phyloP scores from a whole-genome alignment of 2,329 filamentous ascomycete genomes.

The Monilinia polystroma region DNA sequence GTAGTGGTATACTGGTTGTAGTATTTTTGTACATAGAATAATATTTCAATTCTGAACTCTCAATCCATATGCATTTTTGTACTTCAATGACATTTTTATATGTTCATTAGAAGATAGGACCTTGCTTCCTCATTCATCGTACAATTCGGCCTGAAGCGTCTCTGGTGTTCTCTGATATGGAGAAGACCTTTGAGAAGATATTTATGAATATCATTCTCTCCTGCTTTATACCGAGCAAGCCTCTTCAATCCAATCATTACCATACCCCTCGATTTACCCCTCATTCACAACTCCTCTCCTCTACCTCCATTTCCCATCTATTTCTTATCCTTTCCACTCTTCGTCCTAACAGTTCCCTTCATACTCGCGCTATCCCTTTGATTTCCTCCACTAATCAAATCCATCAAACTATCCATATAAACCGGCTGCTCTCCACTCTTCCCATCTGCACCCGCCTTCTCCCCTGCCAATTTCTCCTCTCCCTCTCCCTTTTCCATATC shows the following conservation, averaged over 20 bases:
- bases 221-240: slow-evolving; percentile 2
- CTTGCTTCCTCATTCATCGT: slow-evolving; percentile 1
- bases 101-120: neutral
- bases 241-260: slow-evolving; percentile 10
- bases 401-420: slow-evolving; percentile 50
- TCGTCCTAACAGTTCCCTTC: slow-evolving; percentile 32
- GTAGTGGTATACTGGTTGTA: slow-evolving; percentile 19
- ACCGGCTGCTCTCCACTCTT: slow-evolving; percentile 40
- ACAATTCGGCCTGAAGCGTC: neutral
- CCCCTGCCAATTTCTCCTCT: slow-evolving; percentile 39
- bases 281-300: slow-evolving; percentile 37
- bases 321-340: slow-evolving; percentile 39
- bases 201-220: neutral
- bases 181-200: neutral
- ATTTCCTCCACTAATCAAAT: slow-evolving; percentile 51
- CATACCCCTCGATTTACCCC: slow-evolving; percentile 17
- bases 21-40: slow-evolving; percentile 39
- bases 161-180: neutral
- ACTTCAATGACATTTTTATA: neutral
- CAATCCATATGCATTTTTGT: slow-evolving; percentile 2
- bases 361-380: slow-evolving; percentile 30
- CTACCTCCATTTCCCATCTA: slow-evolving; percentile 33
- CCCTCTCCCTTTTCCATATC: slow-evolving; percentile 54
- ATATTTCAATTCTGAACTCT: slow-evolving; percentile 28
- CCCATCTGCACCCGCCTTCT: slow-evolving; percentile 40